These are phyloP conservation scores for Penicillium coprophilum DNA, from an alignment of 495 filamentous ascomycete species.

Conservation along the genomic window DNA sequence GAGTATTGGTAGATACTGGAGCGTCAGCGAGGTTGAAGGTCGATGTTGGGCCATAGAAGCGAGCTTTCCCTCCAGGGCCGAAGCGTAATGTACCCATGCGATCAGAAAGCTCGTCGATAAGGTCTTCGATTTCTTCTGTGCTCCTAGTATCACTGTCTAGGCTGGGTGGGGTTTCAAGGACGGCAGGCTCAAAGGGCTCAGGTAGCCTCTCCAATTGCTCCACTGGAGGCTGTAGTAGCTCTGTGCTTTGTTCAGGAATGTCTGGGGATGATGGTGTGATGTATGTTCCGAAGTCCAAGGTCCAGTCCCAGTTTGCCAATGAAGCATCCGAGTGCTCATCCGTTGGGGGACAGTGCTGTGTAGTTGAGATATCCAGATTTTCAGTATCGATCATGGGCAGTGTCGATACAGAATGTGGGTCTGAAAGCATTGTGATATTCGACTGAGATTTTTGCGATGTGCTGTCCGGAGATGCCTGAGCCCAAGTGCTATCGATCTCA, in stretches of 20 bases:
- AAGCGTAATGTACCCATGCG: slow-evolving; percentile 33
- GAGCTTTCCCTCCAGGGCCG: slow-evolving; percentile 15
- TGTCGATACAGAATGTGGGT: background rate
- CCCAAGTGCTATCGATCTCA: background rate
- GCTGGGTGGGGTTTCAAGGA: background rate
- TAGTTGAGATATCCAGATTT: background rate
- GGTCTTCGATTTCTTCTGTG: slow-evolving; percentile 11
- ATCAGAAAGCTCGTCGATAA: slow-evolving; percentile 22
- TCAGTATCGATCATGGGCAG: background rate
- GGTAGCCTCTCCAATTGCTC: background rate
- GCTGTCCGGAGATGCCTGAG: background rate
- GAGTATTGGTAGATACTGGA: slow-evolving; percentile 6
- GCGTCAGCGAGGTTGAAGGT: slow-evolving; percentile 26
- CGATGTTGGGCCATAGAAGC: slow-evolving; percentile 20
- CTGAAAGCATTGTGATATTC: background rate
- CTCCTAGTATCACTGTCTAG: background rate
- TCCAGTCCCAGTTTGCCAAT: background rate
- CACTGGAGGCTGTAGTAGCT: background rate
- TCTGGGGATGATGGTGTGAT: slow-evolving; percentile 1
- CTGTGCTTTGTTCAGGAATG: background rate
- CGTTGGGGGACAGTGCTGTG: background rate
- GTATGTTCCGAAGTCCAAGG: background rate
- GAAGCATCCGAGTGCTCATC: background rate
- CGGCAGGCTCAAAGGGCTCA: background rate
- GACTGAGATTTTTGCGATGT: background rate